Evolutionary conservation across 106 monocot species (phyloP).

Genomic region (Amphibolis antarctica): DNA sequence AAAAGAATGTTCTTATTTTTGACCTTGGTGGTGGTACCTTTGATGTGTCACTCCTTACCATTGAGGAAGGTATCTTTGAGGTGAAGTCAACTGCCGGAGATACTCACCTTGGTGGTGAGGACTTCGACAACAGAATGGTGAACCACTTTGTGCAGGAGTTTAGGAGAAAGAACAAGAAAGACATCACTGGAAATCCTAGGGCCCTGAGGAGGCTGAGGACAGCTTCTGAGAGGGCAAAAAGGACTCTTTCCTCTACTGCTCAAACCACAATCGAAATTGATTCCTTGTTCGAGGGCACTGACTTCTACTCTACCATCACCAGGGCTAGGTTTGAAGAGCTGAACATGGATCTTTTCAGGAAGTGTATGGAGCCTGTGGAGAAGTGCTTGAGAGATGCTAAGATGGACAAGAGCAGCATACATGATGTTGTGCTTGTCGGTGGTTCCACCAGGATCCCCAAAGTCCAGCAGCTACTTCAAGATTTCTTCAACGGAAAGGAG

Average conservation of each 20-base stretch:
- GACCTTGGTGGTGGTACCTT: conserved; percentile 24
- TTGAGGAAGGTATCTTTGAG: conserved; percentile 23
- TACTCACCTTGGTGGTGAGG: conserved; percentile 20
- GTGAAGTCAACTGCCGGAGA: conserved; percentile 19
- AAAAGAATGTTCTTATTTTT: conserved; percentile 26
- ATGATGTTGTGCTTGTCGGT: conserved; percentile 17
- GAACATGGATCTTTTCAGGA: conserved; percentile 46
- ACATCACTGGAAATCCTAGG: conserved; percentile 18
- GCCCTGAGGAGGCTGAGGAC: conserved; percentile 18
- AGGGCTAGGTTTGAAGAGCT: conserved; percentile 50
- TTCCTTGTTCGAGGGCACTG: conserved; percentile 18
- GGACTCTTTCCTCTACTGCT: conserved; percentile 20
- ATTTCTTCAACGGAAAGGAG: conserved; percentile 19
- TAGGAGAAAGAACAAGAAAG: conserved; percentile 22
- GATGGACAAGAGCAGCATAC: conserved; percentile 16
- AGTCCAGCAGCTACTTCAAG: conserved; percentile 18
- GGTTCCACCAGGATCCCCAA: conserved; percentile 19
- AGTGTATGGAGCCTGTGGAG: conserved; percentile 21
- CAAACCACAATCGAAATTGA: conserved; percentile 25
- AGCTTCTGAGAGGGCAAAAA: conserved; percentile 18
- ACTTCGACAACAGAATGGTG: conserved; percentile 18
- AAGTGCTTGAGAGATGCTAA: conserved; percentile 20
- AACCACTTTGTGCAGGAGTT: conserved; percentile 24
- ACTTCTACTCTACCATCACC: conserved; percentile 27
- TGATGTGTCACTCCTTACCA: conserved; percentile 20